phyloP scores from a whole-genome alignment of 805 yeast species.

The Sugiyamaella mastotermitis region DNA sequence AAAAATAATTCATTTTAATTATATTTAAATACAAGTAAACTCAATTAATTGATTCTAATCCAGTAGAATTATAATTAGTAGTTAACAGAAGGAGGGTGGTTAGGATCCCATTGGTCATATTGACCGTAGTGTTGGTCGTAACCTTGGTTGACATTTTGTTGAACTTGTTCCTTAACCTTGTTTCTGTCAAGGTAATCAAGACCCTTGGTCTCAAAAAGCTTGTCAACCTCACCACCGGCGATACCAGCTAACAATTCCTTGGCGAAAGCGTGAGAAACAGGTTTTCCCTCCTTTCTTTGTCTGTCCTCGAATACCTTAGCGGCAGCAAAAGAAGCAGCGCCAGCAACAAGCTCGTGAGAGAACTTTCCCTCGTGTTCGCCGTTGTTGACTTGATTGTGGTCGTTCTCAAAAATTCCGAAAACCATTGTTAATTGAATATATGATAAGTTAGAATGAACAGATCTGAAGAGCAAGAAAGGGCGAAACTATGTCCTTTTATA shows the following conservation, averaged over 20 bases:
- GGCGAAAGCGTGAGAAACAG: slow-evolving; percentile 22
- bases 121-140: slow-evolving; percentile 22
- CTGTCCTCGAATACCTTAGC: slow-evolving; percentile 20
- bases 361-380: slow-evolving; percentile 19
- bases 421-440: no score
- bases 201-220: slow-evolving; percentile 23
- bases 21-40: no score
- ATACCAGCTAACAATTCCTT: slow-evolving; percentile 24
- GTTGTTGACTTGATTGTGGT: slow-evolving; percentile 11
- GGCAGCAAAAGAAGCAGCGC: slow-evolving; percentile 25
- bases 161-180: slow-evolving; percentile 18
- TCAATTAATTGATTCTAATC: no score
- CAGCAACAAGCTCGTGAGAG: slow-evolving; percentile 24
- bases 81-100: slow-evolving; percentile 13
- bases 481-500: no score
- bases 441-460: no score
- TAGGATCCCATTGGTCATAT: slow-evolving; percentile 13
- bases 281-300: slow-evolving; percentile 22
- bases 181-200: slow-evolving; percentile 22
- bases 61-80: no score
- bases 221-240: slow-evolving; percentile 25
- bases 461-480: no score
- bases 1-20: no score
- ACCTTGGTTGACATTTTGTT: slow-evolving; percentile 16
- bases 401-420: slow-evolving; percentile 17